These are phyloP conservation scores for Chrysosporium queenslandicum DNA, from an alignment of 2,329 filamentous ascomycete genomes.

Conservation along the genomic window DNA sequence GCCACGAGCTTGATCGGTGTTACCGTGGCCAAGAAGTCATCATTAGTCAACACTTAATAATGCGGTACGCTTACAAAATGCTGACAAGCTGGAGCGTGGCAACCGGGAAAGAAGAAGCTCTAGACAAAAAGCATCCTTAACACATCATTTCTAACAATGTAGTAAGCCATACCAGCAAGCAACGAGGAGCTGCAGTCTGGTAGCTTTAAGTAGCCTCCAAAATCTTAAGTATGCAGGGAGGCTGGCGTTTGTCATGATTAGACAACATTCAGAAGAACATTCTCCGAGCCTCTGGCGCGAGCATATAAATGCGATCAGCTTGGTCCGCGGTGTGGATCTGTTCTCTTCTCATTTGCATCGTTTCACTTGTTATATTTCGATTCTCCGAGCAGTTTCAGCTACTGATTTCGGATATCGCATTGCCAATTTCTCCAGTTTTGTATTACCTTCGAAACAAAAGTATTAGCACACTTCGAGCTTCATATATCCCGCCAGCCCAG, in stretches of 20 bases:
- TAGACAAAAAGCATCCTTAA: neutral
- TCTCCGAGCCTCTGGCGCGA: neutral
- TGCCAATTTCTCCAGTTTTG: neutral
- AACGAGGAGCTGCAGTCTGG: neutral
- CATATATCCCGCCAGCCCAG: neutral
- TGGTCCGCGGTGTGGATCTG: neutral
- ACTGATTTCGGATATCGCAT: neutral
- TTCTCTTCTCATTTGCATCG: constrained; percentile 5
- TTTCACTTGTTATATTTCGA: neutral
- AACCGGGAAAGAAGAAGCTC: neutral
- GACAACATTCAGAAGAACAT: neutral
- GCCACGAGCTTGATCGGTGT: neutral
- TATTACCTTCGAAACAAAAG: neutral
- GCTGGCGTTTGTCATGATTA: constrained; percentile 4
- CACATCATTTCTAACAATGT: neutral
- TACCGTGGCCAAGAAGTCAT: neutral
- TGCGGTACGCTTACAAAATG: constrained; percentile 2
- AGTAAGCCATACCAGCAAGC: neutral
- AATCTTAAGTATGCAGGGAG: neutral
- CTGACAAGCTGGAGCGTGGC: neutral
- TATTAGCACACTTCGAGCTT: neutral
- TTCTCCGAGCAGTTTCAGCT: neutral
- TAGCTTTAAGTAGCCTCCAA: neutral
- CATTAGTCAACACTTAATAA: neutral
- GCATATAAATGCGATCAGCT: constrained; percentile 5